Percentiles rank a stretch among this genome's conserved stretches.
These are phyloP conservation scores for Meyerozyma athensensis DNA, from an alignment of 1,139 yeast species.

Conservation along the genomic window DNA sequence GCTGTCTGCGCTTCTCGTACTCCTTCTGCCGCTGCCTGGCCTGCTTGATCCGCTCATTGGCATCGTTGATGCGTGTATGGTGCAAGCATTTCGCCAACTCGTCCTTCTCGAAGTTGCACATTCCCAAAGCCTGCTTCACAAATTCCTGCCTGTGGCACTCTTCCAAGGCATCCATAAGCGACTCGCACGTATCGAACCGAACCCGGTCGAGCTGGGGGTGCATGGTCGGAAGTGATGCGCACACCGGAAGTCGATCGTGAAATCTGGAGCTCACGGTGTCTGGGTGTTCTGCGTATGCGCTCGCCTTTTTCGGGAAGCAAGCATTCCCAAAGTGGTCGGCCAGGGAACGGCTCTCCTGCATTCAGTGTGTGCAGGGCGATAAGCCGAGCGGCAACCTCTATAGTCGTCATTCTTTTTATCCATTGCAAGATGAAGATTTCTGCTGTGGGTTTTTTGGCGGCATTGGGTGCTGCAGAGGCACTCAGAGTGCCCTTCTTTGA, in stretches of 20 bases:
- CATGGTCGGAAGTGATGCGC: constrained; percentile 19
- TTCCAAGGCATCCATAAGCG: constrained; percentile 81
- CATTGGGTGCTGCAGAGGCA: constrained; percentile 23
- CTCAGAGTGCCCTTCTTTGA: constrained; percentile 27
- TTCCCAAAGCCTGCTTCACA: constrained; percentile 71
- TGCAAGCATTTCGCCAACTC: constrained; percentile 77
- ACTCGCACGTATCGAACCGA: constrained; percentile 59
- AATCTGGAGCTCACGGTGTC: neutral
- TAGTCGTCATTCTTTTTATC: neutral
- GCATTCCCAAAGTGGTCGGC: constrained; percentile 1
- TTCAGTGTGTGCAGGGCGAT: neutral
- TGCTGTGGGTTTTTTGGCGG: constrained; percentile 22
- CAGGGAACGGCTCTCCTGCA: too few relatives aligned
- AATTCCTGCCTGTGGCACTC: constrained; percentile 79
- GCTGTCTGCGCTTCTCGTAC: constrained; percentile 53
- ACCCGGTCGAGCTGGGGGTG: constrained; percentile 46
- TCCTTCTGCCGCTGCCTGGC: constrained; percentile 54
- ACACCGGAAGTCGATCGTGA: neutral
- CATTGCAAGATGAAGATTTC: neutral
- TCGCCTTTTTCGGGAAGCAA: too few relatives aligned
- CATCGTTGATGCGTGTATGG: constrained; percentile 65
- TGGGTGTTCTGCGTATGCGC: neutral
- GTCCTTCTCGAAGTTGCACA: constrained; percentile 81
- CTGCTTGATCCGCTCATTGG: constrained; percentile 55
- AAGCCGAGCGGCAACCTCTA: neutral